phyloP scores from a whole-genome alignment of 345 rosid species.

The Brassica nigra region DNA sequence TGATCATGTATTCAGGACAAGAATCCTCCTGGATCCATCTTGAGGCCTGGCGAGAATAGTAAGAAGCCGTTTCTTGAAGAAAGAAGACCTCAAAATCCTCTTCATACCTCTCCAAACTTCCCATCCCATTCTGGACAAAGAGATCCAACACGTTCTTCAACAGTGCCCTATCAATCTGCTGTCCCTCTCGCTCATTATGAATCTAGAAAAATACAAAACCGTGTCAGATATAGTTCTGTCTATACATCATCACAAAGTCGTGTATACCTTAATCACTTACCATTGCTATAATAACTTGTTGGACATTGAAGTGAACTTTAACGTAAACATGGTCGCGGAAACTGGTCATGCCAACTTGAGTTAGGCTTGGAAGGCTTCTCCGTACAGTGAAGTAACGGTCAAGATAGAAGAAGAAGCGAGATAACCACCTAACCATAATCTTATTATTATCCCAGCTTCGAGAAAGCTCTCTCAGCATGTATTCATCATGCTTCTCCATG shows the following conservation, averaged over 20 bases:
- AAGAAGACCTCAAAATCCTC: slow-evolving; percentile 65
- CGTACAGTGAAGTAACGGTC: slow-evolving; percentile 66
- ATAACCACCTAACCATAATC: slow-evolving; percentile 68
- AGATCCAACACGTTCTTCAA: slow-evolving; percentile 72
- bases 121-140: slow-evolving; percentile 75
- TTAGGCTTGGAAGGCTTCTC: slow-evolving; percentile 50
- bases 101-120: slow-evolving; percentile 52
- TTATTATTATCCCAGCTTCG: slow-evolving; percentile 72
- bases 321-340: slow-evolving; percentile 54
- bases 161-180: slow-evolving; percentile 68
- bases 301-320: slow-evolving; percentile 47
- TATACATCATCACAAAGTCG: background rate
- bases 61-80: slow-evolving; percentile 64
- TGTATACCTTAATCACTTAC: slow-evolving; percentile 37
- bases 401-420: slow-evolving; percentile 68
- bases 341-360: slow-evolving; percentile 60
- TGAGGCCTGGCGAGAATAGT: slow-evolving; percentile 76
- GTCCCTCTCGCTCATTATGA: slow-evolving; percentile 85
- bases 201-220: slow-evolving; percentile 9
- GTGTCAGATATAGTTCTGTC: background rate
- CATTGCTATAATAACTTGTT: slow-evolving; percentile 56
- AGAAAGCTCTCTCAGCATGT: slow-evolving; percentile 72
- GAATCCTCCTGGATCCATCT: slow-evolving; percentile 74
- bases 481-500: slow-evolving; percentile 66
- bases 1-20: slow-evolving; percentile 76